Evolutionary conservation across 495 filamentous ascomycete genomes (phyloP).

Genomic region (Penicillium flavigenum): DNA sequence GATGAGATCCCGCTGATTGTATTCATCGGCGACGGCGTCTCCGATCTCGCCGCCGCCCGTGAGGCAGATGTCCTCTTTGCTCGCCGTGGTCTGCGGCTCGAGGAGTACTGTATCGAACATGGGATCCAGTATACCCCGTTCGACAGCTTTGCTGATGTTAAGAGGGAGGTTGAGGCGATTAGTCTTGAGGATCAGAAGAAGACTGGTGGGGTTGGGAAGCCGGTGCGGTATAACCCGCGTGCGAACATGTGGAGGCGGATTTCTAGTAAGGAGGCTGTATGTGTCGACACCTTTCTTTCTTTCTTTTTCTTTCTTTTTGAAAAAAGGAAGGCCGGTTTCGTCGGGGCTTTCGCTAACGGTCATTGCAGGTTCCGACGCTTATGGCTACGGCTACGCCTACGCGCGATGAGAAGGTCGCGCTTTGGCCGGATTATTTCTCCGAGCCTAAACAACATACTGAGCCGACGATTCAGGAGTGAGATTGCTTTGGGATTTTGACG

Average conservation of each 20-base stretch:
- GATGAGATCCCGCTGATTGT: constrained; percentile 68
- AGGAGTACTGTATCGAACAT: constrained; percentile 69
- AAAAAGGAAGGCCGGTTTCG: not conserved
- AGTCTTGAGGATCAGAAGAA: constrained; percentile 60
- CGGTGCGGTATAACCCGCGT: constrained; percentile 65
- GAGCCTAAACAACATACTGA: constrained; percentile 28
- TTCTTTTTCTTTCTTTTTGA: too few species aligned
- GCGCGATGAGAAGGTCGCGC: constrained; percentile 62
- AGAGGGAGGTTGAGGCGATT: constrained; percentile 61
- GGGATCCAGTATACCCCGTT: constrained; percentile 62
- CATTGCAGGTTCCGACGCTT: constrained; percentile 49
- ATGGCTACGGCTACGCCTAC: constrained; percentile 55
- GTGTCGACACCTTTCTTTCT: not conserved
- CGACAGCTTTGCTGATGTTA: constrained; percentile 68
- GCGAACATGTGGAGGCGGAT: constrained; percentile 71
- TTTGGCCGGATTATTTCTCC: constrained; percentile 64
- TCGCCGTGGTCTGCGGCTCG: constrained; percentile 62
- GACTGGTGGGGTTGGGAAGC: constrained; percentile 63
- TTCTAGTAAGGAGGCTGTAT: constrained; percentile 55
- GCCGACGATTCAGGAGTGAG: constrained; percentile 27
- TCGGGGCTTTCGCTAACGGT: not conserved
- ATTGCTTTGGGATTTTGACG: constrained; percentile 8
- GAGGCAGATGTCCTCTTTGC: constrained; percentile 79
- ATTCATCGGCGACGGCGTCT: constrained; percentile 79
- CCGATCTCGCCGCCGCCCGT: constrained; percentile 68